phyloP scores from a whole-genome alignment of 352 stramenopile species.

The Phytophthora megakarya region DNA sequence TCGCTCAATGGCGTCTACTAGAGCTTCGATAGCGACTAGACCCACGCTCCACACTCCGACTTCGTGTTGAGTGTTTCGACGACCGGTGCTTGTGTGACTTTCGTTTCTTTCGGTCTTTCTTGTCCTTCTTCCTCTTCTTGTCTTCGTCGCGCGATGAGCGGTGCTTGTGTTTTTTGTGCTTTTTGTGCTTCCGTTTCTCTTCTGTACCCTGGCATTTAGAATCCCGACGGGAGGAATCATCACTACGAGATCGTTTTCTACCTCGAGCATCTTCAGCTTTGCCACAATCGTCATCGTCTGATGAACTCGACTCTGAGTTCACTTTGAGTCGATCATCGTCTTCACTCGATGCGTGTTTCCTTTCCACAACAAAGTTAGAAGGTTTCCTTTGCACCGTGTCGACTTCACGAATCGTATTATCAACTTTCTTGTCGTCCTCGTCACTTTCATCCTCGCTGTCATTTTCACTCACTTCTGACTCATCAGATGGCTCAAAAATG shows the following conservation, averaged over 20 bases:
- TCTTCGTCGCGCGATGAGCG: slow-evolving; percentile 33
- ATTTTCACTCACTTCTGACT: slow-evolving; percentile 50
- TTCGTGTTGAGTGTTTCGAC: slow-evolving; percentile 35
- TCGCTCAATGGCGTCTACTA: slow-evolving; percentile 18
- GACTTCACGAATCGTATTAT: not conserved
- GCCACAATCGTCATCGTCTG: slow-evolving; percentile 24
- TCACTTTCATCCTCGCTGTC: slow-evolving; percentile 42
- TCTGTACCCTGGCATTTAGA: slow-evolving; percentile 23
- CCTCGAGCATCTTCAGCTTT: not conserved
- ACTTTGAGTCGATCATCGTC: not conserved
- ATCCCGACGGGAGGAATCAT: slow-evolving; percentile 1
- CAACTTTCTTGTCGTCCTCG: slow-evolving; percentile 19
- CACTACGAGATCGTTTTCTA: slow-evolving; percentile 21
- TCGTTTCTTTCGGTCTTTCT: slow-evolving; percentile 34
- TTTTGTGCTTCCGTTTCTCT: slow-evolving; percentile 38
- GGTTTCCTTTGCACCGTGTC: not conserved
- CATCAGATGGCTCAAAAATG: slow-evolving; percentile 85
- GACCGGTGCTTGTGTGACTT: slow-evolving; percentile 37
- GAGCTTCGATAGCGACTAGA: slow-evolving; percentile 19
- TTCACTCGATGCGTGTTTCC: not conserved
- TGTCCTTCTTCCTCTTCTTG: slow-evolving; percentile 32
- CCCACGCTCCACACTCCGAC: slow-evolving; percentile 23
- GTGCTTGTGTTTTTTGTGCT: slow-evolving; percentile 47
- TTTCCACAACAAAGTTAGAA: not conserved
- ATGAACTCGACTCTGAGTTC: slow-evolving; percentile 26